Conservation (phyloP, 2,329 filamentous ascomycete species). For the Cercospora sp. region DNA sequence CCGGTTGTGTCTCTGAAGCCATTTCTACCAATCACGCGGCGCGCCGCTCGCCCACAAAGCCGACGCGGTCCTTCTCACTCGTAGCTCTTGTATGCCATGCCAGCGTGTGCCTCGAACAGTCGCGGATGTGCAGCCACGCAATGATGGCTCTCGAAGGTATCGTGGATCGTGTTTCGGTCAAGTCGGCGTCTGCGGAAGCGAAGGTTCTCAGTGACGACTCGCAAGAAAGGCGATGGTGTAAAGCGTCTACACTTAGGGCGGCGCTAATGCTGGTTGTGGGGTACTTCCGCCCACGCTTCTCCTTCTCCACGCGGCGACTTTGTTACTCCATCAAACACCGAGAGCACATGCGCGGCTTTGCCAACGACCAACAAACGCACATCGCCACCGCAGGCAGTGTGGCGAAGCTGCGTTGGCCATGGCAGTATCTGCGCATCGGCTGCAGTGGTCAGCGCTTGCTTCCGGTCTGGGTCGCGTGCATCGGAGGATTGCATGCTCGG, state of each 20-base stretch:
- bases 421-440: not conserved
- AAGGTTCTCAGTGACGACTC: slow-evolving; percentile 1
- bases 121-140: not conserved
- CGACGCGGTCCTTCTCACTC: slow-evolving; percentile 22
- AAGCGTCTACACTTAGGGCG: not conserved
- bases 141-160: not conserved
- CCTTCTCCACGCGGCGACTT: slow-evolving; percentile 14
- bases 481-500: slow-evolving; percentile 2
- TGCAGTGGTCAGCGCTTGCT: not conserved
- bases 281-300: slow-evolving; percentile 1
- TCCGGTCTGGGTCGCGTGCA: not conserved
- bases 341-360: slow-evolving; percentile 1
- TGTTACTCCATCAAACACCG: not conserved
- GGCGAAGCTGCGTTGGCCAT: not conserved
- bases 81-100: slow-evolving; percentile 15
- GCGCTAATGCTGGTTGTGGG: slow-evolving; percentile 12
- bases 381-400: not conserved
- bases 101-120: not conserved
- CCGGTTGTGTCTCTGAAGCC: slow-evolving; percentile 25
- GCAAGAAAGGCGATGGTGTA: not conserved
- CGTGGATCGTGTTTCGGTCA: not conserved
- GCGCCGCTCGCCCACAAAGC: slow-evolving; percentile 9
- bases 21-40: slow-evolving; percentile 21
- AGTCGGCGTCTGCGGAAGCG: not conserved
- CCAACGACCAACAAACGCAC: not conserved